Percentiles rank a stretch among this genome's conserved stretches.
Conservation (phyloP, 257 asterid species). For the Haberlea rhodopensis region DNA sequence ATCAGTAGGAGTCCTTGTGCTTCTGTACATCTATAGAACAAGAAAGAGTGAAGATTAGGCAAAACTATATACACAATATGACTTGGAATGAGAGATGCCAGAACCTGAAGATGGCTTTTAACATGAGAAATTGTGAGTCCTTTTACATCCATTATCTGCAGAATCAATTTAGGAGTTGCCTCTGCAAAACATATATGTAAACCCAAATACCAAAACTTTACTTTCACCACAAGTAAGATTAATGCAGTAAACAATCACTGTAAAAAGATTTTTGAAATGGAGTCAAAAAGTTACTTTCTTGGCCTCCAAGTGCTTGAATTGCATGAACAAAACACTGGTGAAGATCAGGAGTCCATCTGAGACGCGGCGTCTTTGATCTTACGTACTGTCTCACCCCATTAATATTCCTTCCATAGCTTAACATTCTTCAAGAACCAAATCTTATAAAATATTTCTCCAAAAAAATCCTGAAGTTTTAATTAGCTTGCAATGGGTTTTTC, state of each 20-base stretch:
- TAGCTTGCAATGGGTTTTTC: too few species aligned
- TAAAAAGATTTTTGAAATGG: neutral
- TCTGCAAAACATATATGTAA: conserved; percentile 36
- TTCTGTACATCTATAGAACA: conserved; percentile 64
- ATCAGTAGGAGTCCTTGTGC: conserved; percentile 59
- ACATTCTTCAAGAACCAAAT: conserved; percentile 36
- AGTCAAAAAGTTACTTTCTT: conserved; percentile 40
- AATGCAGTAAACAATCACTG: neutral
- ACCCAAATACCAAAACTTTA: neutral
- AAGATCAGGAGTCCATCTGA: conserved; percentile 89
- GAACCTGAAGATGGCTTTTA: conserved; percentile 95
- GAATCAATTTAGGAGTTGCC: conserved; percentile 84
- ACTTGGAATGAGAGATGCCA: too few species aligned
- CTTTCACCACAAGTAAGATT: neutral
- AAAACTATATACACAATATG: too few species aligned
- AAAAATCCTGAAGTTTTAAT: too few species aligned
- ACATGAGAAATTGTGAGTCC: conserved; percentile 94
- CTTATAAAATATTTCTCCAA: too few species aligned
- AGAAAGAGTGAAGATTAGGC: neutral
- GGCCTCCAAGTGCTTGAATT: conserved; percentile 70
- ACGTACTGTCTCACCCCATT: conserved; percentile 73
- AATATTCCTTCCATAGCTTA: conserved; percentile 48
- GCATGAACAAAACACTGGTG: conserved; percentile 77
- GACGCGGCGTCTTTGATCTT: conserved; percentile 70
- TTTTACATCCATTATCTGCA: conserved; percentile 77